These are phyloP conservation scores for Globisporangium paroecandrum DNA, from an alignment of 352 stramenopile genomes.

Conservation along the genomic window DNA sequence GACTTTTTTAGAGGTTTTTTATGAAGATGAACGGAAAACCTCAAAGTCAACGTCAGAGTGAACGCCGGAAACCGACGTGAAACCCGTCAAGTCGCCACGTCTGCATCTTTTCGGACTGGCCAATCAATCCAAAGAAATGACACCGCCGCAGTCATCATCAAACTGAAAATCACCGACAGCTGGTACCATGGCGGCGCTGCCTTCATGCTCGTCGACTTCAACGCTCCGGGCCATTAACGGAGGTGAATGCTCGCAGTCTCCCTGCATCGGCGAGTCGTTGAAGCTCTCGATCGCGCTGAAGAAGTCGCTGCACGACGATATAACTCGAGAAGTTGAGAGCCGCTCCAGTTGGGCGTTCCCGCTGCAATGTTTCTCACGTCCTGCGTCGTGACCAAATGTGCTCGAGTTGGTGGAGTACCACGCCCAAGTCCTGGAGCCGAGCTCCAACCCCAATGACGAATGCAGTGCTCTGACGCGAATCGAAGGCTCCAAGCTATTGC, in stretches of 20 bases:
- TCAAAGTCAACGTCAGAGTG: neutral
- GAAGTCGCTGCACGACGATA: slow-evolving; percentile 4
- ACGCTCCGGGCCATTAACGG: neutral
- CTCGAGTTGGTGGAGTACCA: too few species aligned
- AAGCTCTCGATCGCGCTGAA: neutral
- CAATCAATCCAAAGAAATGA: slow-evolving; percentile 11
- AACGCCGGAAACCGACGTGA: slow-evolving; percentile 2
- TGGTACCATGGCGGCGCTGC: neutral
- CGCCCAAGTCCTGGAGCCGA: too few species aligned
- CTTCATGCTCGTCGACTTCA: neutral
- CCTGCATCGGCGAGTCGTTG: neutral
- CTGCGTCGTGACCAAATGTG: neutral
- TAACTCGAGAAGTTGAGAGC: neutral
- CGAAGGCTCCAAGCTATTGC: too few species aligned
- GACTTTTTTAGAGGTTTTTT: too few species aligned
- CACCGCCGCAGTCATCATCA: slow-evolving; percentile 6
- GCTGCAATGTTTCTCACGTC: neutral
- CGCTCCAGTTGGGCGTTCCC: neutral
- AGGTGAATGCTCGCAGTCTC: neutral
- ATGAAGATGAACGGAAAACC: neutral
- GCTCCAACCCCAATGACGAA: too few species aligned
- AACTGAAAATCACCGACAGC: slow-evolving; percentile 1
- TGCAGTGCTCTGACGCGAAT: too few species aligned
- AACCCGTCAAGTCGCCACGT: slow-evolving; percentile 1
- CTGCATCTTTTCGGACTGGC: neutral